Conservation (phyloP, 208 protist species). For the Acanthamoeba healyi region DNA sequence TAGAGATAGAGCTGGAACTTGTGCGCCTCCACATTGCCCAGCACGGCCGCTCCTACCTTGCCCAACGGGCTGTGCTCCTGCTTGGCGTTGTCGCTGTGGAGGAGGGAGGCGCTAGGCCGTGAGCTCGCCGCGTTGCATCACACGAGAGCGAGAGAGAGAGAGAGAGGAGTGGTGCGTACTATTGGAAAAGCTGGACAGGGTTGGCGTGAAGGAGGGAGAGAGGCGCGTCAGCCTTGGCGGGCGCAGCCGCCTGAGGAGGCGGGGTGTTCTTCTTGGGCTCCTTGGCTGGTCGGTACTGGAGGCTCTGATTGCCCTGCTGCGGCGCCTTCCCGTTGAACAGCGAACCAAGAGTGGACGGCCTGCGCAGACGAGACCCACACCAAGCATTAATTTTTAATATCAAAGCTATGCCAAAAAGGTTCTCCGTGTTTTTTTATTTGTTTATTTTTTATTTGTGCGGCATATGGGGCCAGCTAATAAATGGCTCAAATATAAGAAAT, state of each 20-base stretch:
- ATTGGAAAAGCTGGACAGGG: constrained; percentile 66
- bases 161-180: background rate
- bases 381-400: background rate
- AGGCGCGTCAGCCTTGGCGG: background rate
- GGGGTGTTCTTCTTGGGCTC: constrained; percentile 33
- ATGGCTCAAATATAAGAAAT: too few relatives aligned
- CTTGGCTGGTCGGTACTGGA: constrained; percentile 31
- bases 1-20: constrained; percentile 60
- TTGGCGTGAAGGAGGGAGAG: constrained; percentile 49
- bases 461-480: too few relatives aligned
- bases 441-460: too few relatives aligned
- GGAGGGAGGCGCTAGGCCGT: background rate
- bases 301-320: constrained; percentile 38
- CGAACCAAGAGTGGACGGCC: constrained; percentile 9
- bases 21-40: background rate
- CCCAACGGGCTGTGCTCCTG: constrained; percentile 54
- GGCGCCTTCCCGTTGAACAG: constrained; percentile 8
- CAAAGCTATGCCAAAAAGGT: too few relatives aligned
- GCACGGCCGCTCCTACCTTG: constrained; percentile 62
- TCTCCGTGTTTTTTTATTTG: too few relatives aligned
- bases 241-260: background rate
- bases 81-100: constrained; percentile 35
- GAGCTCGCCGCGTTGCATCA: background rate
- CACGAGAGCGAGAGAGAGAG: background rate
- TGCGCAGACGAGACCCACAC: background rate